Conservation (phyloP, 495 filamentous ascomycete genomes). For the Halenospora varia region DNA sequence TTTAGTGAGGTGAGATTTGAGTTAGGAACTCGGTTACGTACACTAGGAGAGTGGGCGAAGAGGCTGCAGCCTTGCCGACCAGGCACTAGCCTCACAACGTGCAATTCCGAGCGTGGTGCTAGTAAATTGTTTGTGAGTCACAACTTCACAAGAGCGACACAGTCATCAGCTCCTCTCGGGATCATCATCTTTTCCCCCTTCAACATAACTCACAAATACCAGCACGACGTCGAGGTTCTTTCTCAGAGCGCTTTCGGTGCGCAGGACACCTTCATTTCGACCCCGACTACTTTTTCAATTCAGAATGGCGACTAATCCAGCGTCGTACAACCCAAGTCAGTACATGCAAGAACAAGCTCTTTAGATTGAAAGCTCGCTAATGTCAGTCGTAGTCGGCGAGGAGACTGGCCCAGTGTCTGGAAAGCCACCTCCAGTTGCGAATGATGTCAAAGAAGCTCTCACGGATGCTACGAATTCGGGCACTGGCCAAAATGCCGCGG, state of each 20-base stretch:
- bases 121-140: no score
- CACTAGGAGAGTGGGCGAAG: no score
- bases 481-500: conserved; percentile 34
- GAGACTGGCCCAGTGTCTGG: conserved; percentile 46
- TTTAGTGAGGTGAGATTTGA: no score
- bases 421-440: conserved; percentile 43
- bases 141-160: no score
- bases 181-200: no score
- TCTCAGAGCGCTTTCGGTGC: conserved; percentile 32
- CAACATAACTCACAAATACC: no score
- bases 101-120: no score
- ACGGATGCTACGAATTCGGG: conserved; percentile 36
- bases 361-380: not conserved
- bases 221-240: conserved; percentile 36
- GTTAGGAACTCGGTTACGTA: no score
- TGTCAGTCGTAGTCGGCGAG: conserved; percentile 43
- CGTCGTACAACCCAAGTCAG: conserved; percentile 53
- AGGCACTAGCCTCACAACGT: no score
- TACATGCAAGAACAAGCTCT: conserved; percentile 28
- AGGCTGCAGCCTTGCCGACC: no score
- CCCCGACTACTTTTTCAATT: conserved; percentile 28
- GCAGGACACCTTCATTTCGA: conserved; percentile 29
- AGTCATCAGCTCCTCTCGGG: no score
- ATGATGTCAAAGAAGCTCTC: conserved; percentile 43
- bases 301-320: conserved; percentile 58